phyloP scores from a whole-genome alignment of 1,284 basidiomycete species.

The Apiotrichum gracile region DNA sequence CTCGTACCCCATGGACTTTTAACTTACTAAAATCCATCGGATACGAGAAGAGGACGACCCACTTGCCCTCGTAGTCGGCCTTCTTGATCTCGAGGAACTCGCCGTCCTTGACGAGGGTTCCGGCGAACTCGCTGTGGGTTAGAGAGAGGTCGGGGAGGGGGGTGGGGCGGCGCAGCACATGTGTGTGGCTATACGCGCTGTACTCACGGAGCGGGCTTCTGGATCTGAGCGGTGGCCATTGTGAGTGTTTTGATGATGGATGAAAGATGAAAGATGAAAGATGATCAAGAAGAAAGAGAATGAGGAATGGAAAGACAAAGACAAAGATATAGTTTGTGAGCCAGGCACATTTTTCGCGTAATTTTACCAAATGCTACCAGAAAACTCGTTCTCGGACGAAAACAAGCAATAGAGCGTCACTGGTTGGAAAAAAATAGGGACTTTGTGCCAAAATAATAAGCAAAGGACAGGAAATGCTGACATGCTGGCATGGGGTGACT shows the following conservation, averaged over 20 bases:
- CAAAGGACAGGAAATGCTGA: no score
- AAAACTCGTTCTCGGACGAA: no score
- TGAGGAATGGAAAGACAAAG: no score
- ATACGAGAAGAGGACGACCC: slow-evolving; percentile 76
- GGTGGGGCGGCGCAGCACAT: neutral
- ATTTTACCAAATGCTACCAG: no score
- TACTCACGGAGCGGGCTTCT: slow-evolving; percentile 45
- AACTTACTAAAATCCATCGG: slow-evolving; percentile 53
- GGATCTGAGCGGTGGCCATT: slow-evolving; percentile 26
- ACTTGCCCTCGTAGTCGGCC: slow-evolving; percentile 70
- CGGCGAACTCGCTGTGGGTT: slow-evolving; percentile 54
- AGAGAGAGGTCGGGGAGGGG: neutral
- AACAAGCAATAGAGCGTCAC: no score
- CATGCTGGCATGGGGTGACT: no score
- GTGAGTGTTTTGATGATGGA: neutral
- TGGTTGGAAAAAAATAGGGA: no score
- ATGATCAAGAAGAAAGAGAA: neutral
- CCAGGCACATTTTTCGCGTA: no score
- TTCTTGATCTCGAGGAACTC: slow-evolving; percentile 69
- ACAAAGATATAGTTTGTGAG: no score
- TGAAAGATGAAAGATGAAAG: neutral
- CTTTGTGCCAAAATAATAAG: no score
- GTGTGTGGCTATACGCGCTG: neutral
- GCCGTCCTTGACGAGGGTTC: slow-evolving; percentile 67
- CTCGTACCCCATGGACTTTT: slow-evolving; percentile 25